These are phyloP conservation scores for Fusarium devonianum DNA, from an alignment of 2,329 filamentous ascomycete species.

Conservation along the genomic window DNA sequence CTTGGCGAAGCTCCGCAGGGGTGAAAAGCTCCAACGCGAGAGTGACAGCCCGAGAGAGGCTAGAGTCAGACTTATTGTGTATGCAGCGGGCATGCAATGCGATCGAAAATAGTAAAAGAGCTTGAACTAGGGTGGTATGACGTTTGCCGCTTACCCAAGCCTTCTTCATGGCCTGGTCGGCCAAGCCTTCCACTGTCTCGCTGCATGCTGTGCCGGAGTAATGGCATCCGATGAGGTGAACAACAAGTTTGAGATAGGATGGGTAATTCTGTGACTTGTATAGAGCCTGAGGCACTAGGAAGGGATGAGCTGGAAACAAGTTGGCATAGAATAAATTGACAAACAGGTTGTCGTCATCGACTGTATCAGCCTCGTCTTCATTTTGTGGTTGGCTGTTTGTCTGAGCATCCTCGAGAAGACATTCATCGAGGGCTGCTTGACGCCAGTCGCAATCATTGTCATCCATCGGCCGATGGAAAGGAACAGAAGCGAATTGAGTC, in stretches of 20 bases:
- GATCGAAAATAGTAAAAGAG: conserved; percentile 4
- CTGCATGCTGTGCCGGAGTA: conserved; percentile 9
- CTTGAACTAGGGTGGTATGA: background rate
- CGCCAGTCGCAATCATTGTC: background rate
- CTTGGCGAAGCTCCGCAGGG: conserved; percentile 14
- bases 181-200: conserved; percentile 9
- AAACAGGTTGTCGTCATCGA: conserved; percentile 1
- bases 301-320: conserved; percentile 2
- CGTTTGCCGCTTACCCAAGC: background rate
- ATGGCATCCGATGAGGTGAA: conserved; percentile 13
- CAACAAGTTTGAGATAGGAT: background rate
- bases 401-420: background rate
- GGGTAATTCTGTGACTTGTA: conserved; percentile 4
- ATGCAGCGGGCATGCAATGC: background rate
- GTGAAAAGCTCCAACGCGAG: conserved; percentile 12
- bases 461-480: background rate
- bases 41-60: background rate
- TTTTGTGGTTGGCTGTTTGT: background rate
- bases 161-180: conserved; percentile 1
- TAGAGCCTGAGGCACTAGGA: background rate
- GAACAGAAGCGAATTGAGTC: background rate
- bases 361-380: background rate
- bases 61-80: background rate
- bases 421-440: background rate
- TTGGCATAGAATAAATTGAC: conserved; percentile 4